phyloP scores from a whole-genome alignment of 1,139 yeast genomes.

The Blastobotrys apis region DNA sequence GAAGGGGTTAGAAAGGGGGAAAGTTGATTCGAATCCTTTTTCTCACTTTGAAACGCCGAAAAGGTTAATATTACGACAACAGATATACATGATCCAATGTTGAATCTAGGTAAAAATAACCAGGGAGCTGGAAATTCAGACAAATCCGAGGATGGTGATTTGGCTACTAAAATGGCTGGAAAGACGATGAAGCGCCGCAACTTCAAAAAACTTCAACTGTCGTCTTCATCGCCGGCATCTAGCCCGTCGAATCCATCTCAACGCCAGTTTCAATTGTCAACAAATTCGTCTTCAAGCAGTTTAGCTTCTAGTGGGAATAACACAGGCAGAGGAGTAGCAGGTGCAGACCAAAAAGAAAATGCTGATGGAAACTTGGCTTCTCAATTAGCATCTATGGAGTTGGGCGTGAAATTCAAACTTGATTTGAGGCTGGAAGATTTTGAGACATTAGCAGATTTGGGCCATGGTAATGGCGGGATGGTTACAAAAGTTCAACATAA shows the following conservation, averaged over 20 bases:
- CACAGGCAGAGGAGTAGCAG: neutral
- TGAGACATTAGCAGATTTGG: slow-evolving; percentile 69
- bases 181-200: slow-evolving; percentile 69
- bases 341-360: neutral
- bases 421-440: slow-evolving; percentile 65
- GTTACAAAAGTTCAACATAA: slow-evolving; percentile 85
- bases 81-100: too few relatives aligned
- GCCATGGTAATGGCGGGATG: slow-evolving; percentile 92
- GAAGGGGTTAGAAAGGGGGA: too few relatives aligned
- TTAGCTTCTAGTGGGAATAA: too few relatives aligned
- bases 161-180: slow-evolving; percentile 38
- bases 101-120: too few relatives aligned
- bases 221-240: slow-evolving; percentile 22
- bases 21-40: too few relatives aligned
- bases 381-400: slow-evolving; percentile 37
- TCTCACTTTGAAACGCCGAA: too few relatives aligned
- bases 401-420: slow-evolving; percentile 47
- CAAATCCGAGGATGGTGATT: neutral
- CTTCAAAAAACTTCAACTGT: slow-evolving; percentile 62
- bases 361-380: slow-evolving; percentile 25
- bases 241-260: neutral
- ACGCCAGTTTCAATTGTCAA: slow-evolving; percentile 1
- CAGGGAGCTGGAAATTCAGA: too few relatives aligned
- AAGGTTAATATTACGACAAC: too few relatives aligned
- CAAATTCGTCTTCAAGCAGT: neutral